These are phyloP conservation scores for Lepidium campestre DNA, from an alignment of 441 rosid species.

Conservation along the genomic window DNA sequence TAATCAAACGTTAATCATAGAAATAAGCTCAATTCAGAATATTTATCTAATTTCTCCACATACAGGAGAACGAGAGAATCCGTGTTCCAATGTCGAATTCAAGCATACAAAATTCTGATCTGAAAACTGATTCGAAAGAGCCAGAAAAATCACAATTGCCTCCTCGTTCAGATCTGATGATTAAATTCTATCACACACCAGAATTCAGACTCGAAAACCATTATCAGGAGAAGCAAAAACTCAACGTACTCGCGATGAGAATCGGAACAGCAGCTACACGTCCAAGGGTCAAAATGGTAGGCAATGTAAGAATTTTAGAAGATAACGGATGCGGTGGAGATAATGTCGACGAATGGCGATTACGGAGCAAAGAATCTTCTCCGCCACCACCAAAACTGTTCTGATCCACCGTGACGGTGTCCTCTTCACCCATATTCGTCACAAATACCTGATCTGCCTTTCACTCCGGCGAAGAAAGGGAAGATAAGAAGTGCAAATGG, in stretches of 20 bases:
- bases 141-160: not conserved
- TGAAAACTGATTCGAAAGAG: not conserved
- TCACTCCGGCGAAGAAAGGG: not conserved
- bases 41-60: not conserved
- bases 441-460: slow-evolving; percentile 35
- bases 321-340: slow-evolving; percentile 27
- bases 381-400: slow-evolving; percentile 8
- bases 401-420: slow-evolving; percentile 21
- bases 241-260: slow-evolving; percentile 58
- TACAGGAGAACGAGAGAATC: too few species aligned
- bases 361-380: slow-evolving; percentile 16
- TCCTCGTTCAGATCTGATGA: slow-evolving; percentile 1
- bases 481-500: slow-evolving; percentile 12
- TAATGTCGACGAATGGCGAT: slow-evolving; percentile 26
- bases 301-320: slow-evolving; percentile 71
- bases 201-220: not conserved
- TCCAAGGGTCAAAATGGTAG: slow-evolving; percentile 84
- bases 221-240: not conserved
- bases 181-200: not conserved
- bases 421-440: slow-evolving; percentile 47
- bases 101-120: not conserved
- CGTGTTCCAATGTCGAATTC: not conserved
- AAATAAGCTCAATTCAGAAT: not conserved
- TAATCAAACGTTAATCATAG: not conserved
- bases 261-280: slow-evolving; percentile 93